Evolutionary conservation across 495 filamentous ascomycete genomes (phyloP), one percentile per base, ranked within the genome.

Genomic region (Aspergillus saccharolyticus): DNA sequence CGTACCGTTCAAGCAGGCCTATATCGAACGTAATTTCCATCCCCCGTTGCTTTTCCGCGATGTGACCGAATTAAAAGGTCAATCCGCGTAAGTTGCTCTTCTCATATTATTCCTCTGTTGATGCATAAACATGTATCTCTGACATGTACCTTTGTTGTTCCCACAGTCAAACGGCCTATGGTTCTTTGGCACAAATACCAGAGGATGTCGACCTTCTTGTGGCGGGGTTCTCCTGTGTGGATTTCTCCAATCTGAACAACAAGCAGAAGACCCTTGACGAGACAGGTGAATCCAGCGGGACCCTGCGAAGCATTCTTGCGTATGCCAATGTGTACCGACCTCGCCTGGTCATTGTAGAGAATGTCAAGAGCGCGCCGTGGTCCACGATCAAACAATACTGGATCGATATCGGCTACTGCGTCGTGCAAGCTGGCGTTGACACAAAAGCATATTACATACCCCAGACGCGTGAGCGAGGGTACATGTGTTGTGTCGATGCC

Each of bases 361-460:
- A 96, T 61, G 85, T 95, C 4, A 52, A 60, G 2, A 64, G 53
- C 39, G 87, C 85, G 0, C 84, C 85, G 3, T 94, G 89, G 89
- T 51, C 62, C 0, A 60, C 76, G 4, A 84, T 89, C 54, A 66
- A 66, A 14, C 44, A 69, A 0, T 66, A 78, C 21, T 84, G 85
- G 68, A 60, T 71, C 0, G 66, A 71, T 4, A 69, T 83, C 19
- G 80, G 77, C 15, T 96, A 94, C 64, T 61, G 74, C 1, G 75
- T 78, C 1, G 57, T 59, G 5, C 72, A 69, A 15, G 28, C 66
- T 5, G 57, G 67, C 5, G 63, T 89, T 0, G 89, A 96, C 61
- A 86, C 85, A 1, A 94, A 93, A 65, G 63, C 88, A 0, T 93
- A 80, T 64, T 91, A 90, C 48, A 72, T 95, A 2, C 90, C 90